Conservation (phyloP, 1,139 yeast genomes). For the Taphrina confusa region DNA sequence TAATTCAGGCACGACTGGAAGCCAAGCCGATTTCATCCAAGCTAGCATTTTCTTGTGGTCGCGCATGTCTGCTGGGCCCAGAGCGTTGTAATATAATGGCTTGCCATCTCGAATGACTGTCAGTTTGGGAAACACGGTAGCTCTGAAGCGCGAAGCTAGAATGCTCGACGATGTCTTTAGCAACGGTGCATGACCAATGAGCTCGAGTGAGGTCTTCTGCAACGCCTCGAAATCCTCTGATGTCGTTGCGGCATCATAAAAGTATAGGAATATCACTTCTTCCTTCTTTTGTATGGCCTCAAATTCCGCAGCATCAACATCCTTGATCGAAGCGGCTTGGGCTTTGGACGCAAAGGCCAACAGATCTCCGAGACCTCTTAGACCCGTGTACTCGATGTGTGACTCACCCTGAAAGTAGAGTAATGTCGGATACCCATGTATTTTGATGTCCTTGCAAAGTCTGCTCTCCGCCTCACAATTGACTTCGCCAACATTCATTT, state of each 20-base stretch:
- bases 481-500: slow-evolving; percentile 49
- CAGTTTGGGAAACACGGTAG: slow-evolving; percentile 46
- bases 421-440: slow-evolving; percentile 46
- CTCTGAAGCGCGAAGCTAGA: slow-evolving; percentile 45
- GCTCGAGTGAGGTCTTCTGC: slow-evolving; percentile 45
- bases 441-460: slow-evolving; percentile 46
- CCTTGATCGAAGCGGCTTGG: slow-evolving; percentile 43
- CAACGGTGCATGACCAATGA: slow-evolving; percentile 47
- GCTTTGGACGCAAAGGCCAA: slow-evolving; percentile 45
- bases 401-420: slow-evolving; percentile 45
- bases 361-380: slow-evolving; percentile 46
- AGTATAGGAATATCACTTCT: slow-evolving; percentile 46
- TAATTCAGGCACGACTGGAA: slow-evolving; percentile 48
- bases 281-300: slow-evolving; percentile 41
- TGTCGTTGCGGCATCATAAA: slow-evolving; percentile 48
- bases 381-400: slow-evolving; percentile 46
- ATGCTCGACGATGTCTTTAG: slow-evolving; percentile 45
- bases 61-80: slow-evolving; percentile 46
- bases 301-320: slow-evolving; percentile 43
- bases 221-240: slow-evolving; percentile 50
- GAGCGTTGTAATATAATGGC: slow-evolving; percentile 44
- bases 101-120: slow-evolving; percentile 45
- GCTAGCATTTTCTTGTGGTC: slow-evolving; percentile 43
- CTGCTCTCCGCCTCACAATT: slow-evolving; percentile 47
- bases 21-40: slow-evolving; percentile 47